Conservation (phyloP, 805 yeast species). For the Hanseniaspora occidentalis region DNA sequence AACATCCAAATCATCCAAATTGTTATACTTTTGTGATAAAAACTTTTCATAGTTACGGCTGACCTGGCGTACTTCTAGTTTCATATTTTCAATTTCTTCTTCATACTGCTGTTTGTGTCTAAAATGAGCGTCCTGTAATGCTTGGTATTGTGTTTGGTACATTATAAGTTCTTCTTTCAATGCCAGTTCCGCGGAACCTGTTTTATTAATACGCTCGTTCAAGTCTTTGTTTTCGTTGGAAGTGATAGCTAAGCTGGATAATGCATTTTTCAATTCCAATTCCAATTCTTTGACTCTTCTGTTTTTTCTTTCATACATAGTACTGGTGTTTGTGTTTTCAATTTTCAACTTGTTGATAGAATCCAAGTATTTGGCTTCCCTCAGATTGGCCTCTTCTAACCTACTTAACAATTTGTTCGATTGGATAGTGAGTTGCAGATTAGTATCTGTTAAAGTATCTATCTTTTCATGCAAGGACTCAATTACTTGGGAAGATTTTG, state of each 20-base stretch:
- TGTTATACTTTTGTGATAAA: conserved; percentile 2
- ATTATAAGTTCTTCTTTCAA: conserved; percentile 11
- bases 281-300: conserved; percentile 59
- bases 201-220: conserved; percentile 2
- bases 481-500: conserved; percentile 24
- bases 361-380: conserved; percentile 36
- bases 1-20: too few relatives aligned
- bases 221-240: conserved; percentile 3
- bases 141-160: conserved; percentile 15
- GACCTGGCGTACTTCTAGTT: conserved; percentile 1
- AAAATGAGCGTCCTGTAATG: conserved; percentile 16
- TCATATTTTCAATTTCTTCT: conserved; percentile 12
- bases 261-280: conserved; percentile 18
- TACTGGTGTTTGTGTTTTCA: conserved; percentile 63
- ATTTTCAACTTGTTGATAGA: conserved; percentile 53
- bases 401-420: conserved; percentile 40
- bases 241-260: conserved; percentile 3
- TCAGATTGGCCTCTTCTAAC: conserved; percentile 31
- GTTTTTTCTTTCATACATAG: conserved; percentile 58
- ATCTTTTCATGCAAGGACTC: conserved; percentile 34
- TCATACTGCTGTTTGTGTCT: conserved; percentile 15
- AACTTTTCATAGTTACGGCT: neutral
- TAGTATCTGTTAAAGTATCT: conserved; percentile 36
- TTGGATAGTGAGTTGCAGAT: conserved; percentile 26
- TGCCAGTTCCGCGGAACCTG: conserved; percentile 5